These are phyloP conservation scores for Glutinoglossum americanum DNA, from an alignment of 495 filamentous ascomycete genomes.

Conservation along the genomic window DNA sequence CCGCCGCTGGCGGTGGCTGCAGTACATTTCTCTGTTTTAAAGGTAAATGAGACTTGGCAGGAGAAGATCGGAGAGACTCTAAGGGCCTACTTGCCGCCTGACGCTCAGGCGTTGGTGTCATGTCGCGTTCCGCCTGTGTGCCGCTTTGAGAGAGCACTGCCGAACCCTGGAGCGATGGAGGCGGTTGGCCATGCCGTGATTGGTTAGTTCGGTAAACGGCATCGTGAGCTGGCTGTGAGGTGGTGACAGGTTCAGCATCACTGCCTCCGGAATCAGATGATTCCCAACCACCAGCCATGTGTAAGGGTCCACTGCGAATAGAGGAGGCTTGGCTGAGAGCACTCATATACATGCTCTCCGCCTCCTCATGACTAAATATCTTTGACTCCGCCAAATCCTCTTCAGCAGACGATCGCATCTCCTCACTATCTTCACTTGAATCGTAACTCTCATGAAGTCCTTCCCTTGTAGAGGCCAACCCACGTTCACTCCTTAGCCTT, in stretches of 20 bases:
- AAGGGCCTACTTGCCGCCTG: not conserved
- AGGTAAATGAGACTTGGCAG: not conserved
- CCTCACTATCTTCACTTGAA: not conserved
- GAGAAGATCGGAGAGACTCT: not conserved
- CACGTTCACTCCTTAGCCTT: not conserved
- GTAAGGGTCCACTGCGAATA: not conserved
- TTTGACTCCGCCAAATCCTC: conserved; percentile 37
- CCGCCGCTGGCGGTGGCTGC: not conserved
- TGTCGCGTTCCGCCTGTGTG: not conserved
- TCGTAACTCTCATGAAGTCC: not conserved
- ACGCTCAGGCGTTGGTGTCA: not conserved
- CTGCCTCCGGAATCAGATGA: not conserved
- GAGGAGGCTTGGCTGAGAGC: conserved; percentile 27
- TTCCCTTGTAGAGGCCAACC: not conserved
- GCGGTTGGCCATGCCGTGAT: not conserved
- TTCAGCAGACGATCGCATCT: not conserved
- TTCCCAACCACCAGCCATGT: not conserved
- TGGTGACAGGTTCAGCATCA: not conserved
- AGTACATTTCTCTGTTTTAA: not conserved
- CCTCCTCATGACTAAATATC: conserved; percentile 75
- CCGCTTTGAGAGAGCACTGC: not conserved
- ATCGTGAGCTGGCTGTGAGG: not conserved
- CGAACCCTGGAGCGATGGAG: not conserved
- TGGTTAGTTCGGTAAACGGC: not conserved
- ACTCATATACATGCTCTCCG: conserved; percentile 91